Evolutionary conservation across 2,329 filamentous ascomycete genomes (phyloP), one percentile per base, ranked within the genome.

Genomic region (Hymenoscyphus fructigenus): DNA sequence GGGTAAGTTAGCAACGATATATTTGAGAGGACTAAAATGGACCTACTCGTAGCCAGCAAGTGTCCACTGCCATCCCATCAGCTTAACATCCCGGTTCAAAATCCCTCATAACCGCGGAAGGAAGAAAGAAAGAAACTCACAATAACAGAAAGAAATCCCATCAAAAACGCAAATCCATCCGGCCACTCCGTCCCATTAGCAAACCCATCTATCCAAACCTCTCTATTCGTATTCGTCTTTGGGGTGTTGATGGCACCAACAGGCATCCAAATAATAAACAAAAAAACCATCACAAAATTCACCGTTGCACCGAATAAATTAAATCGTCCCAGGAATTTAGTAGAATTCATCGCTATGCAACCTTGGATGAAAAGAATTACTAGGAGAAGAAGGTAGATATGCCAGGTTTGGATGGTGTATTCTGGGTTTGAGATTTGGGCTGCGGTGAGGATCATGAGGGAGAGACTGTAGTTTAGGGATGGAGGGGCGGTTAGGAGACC

Each of bases 91-190:
- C 36, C 36, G 2, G 2, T 2, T 38, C 2, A 12, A 10, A 3
- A 15, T 38, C 10, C 14, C 7, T 10, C 36, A 38, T 12, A 58
- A 32, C 29, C 5, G 5, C 5, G 15, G 6, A 59, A 15, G 17
- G 2, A 47, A 2, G 26, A 28, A 17, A 23, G 2, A 50, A 3
- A 12, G 7, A 47, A 29, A 56, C 60, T 34, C 44, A 62, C 60
- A 34, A 88, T 87, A 17, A 88, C 86, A 34, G 82, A 81, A 53
- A 88, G 82, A 73, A 89, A 89, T 15, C 81, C 84, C 86, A 89
- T 88, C 26, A 89, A 78, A 0, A 89, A 80, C 0, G 83, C 80
- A 20, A 88, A 79, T 0, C 86, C 86, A 47, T 82, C 78, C 0
- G 86, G 84, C 67, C 82, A 89, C 29, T 83, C 80, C 0, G 86